Evolutionary conservation across 2,329 filamentous ascomycete species (phyloP).

Genomic region (Hymenoscyphus repandus): DNA sequence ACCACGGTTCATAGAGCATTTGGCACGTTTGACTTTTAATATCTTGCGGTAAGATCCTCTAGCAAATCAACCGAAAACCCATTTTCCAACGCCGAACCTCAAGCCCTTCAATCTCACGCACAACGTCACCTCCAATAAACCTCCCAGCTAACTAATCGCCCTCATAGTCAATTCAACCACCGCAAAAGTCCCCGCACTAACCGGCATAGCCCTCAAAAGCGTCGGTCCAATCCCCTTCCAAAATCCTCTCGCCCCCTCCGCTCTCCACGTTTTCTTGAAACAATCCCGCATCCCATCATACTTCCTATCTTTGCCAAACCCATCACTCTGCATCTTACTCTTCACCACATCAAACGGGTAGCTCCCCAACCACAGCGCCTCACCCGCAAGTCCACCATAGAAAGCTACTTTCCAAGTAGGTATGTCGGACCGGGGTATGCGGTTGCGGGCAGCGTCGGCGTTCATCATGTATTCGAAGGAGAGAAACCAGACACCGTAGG

Average conservation of each 20-base stretch:
- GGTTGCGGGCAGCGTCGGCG: constrained; percentile 73
- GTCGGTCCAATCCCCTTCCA: constrained; percentile 94
- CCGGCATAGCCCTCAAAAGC: constrained; percentile 89
- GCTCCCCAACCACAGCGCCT: constrained; percentile 86
- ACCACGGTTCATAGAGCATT: too few relatives aligned
- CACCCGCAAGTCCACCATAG: constrained; percentile 90
- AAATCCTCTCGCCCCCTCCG: constrained; percentile 77
- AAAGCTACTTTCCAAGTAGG: constrained; percentile 80
- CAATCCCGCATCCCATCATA: constrained; percentile 85
- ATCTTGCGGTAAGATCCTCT: too few relatives aligned
- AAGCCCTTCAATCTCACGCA: too few relatives aligned
- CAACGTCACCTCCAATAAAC: too few relatives aligned
- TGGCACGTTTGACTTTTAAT: too few relatives aligned
- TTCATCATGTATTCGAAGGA: constrained; percentile 97
- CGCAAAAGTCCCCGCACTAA: constrained; percentile 95
- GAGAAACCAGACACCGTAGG: constrained; percentile 94
- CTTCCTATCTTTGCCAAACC: constrained; percentile 65
- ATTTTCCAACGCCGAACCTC: too few relatives aligned
- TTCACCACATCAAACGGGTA: constrained; percentile 98
- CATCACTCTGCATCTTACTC: constrained; percentile 99
- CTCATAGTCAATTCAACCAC: constrained; percentile 67
- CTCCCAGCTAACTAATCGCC: constrained; percentile 42
- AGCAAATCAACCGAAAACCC: too few relatives aligned
- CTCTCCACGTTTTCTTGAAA: constrained; percentile 74
- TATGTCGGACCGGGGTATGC: constrained; percentile 69